Base-by-base conservation (phyloP, 2,329 filamentous ascomycete genomes). In the Aspergillus uvarum region DNA sequence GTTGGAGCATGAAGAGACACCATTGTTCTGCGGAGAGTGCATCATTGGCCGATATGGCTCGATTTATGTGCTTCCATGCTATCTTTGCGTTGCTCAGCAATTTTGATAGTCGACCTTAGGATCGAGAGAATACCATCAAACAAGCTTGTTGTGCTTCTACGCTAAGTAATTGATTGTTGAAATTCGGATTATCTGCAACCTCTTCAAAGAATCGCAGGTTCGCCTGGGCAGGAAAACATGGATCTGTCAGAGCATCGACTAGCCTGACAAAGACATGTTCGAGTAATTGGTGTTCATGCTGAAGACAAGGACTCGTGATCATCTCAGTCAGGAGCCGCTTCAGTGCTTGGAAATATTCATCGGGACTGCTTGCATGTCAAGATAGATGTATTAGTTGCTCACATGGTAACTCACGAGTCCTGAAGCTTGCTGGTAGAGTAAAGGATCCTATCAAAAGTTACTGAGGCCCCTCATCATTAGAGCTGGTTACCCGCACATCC, bases 41-140 rank as follows among this genome's bases (percentile, higher is more conserved):
- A 16, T 85, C 76, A 1, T 81, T 78, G 32, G 83, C 80, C 1
- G 76, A 76, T 62, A 85, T 86, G 14, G 80, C 79, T 1, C 80
- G 75, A 55, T 92, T 89, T n/a, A 90, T 80, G 26, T 82, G 84
- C 74, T 92, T 95, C 92, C 92, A 97, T 3, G 96, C 77, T 3
- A 96, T 74, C 89, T 94, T 59, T 26, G 26, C n/a, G 3, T 24
- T 1, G 3, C 35, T 59, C 35, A 59, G 48, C 4, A 4, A 5
- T 12, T 12, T 12, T 12, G 6, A 8, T 3, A 2, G 11, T 11
- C 5, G 14, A 19, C 24, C 19, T 16, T 29, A 19, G 24, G 12
- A 31, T 32, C 14, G 12, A 29, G 32, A 24, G 14, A 24, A 16
- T 14, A 81, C 79, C 65, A 79, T 74, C 32, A 80, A 68, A 48